Base-by-base conservation (phyloP, 2,329 filamentous ascomycete genomes). In the Claviceps quebecensis region DNA sequence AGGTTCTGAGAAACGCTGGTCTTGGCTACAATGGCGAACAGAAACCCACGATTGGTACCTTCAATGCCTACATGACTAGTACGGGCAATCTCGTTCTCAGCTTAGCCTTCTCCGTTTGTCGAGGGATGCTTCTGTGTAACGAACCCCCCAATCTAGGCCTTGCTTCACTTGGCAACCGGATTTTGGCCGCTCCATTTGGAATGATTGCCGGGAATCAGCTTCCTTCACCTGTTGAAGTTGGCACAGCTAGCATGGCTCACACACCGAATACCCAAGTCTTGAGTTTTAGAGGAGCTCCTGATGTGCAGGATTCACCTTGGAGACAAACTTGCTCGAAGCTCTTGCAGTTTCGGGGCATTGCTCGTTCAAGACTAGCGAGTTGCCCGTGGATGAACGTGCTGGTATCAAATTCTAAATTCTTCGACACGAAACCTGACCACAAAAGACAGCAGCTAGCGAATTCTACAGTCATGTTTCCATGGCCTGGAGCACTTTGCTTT, bases 161-260 rank as follows among this genome's bases (percentile, higher is more conserved):
- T 4, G 66, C 69, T 5, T 65, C 68, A 7, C 59, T 71, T 0
- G 70, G 71, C 17, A 64, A 70, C 16, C 68, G 71, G 2, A 69
- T 81, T 19, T 61, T 81, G 19, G 72, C 75, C 6, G 78, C 78
- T 2, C 78, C 78, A 0, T 71, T 80, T 48, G 78, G 78, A 23
- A 59, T 69, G 46, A 55, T 67, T 49, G 60, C 65, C 29, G 61
- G 59, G 9, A 61, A 62, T 26, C 61, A 64, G 44, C 36, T 51
- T 16, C 19, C 49, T 22, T 37, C 51, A 8, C 19, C 51, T 9
- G 56, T 53, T n/a, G 59, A 61, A 16, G 54, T 54, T 9, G 57
- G 59, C 2, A 56, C 65, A 5, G 67, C 69, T 38, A 68, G 66
- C 17, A 59, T 71, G 37, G 72, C 67, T 4, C 74, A 76, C 50